phyloP scores from a whole-genome alignment of 495 filamentous ascomycete genomes.

The Aspergillus egyptiacus region DNA sequence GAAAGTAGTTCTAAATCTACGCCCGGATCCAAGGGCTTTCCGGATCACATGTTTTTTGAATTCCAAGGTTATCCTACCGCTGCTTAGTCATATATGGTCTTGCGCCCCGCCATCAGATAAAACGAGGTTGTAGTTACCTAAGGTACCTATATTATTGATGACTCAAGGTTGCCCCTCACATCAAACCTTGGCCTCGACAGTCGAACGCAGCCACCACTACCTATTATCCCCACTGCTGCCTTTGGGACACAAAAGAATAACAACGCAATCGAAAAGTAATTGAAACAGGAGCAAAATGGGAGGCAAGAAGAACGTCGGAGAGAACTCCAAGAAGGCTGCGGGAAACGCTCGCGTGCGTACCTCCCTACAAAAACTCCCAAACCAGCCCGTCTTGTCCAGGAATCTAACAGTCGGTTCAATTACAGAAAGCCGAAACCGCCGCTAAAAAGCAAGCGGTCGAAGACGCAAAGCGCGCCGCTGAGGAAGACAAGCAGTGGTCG shows the following conservation, averaged over 20 bases:
- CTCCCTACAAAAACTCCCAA: too few relatives aligned
- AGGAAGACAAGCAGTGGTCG: slow-evolving; percentile 72
- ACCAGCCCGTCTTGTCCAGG: too few relatives aligned
- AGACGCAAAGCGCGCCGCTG: slow-evolving; percentile 57
- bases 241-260: too few relatives aligned
- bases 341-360: slow-evolving; percentile 66
- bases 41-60: slow-evolving; percentile 5
- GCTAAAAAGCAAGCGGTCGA: slow-evolving; percentile 67
- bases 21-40: too few relatives aligned
- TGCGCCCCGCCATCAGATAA: slow-evolving; percentile 9
- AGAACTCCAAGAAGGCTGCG: slow-evolving; percentile 82
- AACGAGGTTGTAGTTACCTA: too few relatives aligned
- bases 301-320: slow-evolving; percentile 60
- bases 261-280: not conserved
- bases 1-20: too few relatives aligned
- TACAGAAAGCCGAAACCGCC: slow-evolving; percentile 81
- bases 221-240: not conserved
- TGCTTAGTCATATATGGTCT: slow-evolving; percentile 14
- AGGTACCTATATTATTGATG: not conserved
- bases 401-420: not conserved
- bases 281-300: slow-evolving; percentile 22
- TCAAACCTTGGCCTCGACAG: not conserved
- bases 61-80: too few relatives aligned
- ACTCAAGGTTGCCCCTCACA: slow-evolving; percentile 5
- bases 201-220: not conserved